Evolutionary conservation across 1,284 basidiomycete genomes (phyloP).

Genomic region (Vanrija sp.): DNA sequence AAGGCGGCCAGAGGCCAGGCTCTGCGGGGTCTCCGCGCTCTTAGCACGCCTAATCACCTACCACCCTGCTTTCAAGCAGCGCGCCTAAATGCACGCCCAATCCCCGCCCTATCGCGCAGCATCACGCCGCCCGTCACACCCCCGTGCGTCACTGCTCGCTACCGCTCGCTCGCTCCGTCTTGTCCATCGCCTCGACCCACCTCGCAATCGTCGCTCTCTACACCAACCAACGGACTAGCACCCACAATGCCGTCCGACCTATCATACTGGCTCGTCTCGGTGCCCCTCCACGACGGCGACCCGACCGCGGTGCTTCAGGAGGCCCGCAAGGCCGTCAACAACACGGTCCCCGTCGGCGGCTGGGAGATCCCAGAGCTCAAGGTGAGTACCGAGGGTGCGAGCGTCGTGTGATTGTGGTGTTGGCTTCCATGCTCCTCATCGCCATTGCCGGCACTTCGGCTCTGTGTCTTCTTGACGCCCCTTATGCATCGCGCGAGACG

Average conservation of each 20-base stretch:
- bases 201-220: not conserved
- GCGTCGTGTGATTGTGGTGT: too few species aligned
- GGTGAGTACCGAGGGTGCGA: constrained; percentile 26
- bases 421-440: too few species aligned
- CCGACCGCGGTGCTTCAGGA: constrained; percentile 52
- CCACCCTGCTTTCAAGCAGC: too few species aligned
- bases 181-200: not conserved
- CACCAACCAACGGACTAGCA: not conserved
- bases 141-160: not conserved
- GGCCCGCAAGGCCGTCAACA: constrained; percentile 45
- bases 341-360: constrained; percentile 38
- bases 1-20: too few species aligned
- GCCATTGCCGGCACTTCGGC: too few species aligned
- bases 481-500: too few species aligned
- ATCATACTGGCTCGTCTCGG: constrained; percentile 56
- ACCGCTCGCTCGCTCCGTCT: not conserved
- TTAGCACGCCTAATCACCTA: not conserved
- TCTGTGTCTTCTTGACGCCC: too few species aligned
- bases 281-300: constrained; percentile 53
- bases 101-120: not conserved
- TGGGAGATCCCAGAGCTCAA: constrained; percentile 50
- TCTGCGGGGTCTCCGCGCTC: too few species aligned
- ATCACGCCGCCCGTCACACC: not conserved
- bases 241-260: constrained; percentile 53
- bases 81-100: not conserved